phyloP scores from a whole-genome alignment of 73 alveolate genomes.

The Symbiodinium natans region DNA sequence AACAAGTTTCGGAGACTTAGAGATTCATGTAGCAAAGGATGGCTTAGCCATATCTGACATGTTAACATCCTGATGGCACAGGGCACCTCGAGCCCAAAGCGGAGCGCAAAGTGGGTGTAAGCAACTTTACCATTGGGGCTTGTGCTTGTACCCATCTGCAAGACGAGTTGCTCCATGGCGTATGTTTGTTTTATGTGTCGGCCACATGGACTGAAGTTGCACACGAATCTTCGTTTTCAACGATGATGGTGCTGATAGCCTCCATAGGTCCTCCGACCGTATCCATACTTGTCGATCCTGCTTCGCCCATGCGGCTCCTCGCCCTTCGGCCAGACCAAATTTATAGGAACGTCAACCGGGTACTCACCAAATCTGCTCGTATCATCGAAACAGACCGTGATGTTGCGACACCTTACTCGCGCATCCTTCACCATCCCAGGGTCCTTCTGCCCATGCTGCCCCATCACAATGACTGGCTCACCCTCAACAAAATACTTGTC shows the following conservation, averaged over 20 bases:
- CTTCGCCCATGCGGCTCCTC: constrained; percentile 3
- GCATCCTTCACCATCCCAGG: constrained; percentile 48
- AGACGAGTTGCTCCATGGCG: too few relatives aligned
- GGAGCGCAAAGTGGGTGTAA: too few relatives aligned
- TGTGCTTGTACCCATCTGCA: too few relatives aligned
- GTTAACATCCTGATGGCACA: too few relatives aligned
- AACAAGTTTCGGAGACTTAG: too few relatives aligned
- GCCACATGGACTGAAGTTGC: too few relatives aligned
- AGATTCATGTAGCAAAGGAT: too few relatives aligned
- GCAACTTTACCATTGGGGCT: too few relatives aligned
- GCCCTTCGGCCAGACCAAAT: constrained; percentile 46
- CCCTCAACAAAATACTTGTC: constrained; percentile 81
- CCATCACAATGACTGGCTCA: constrained; percentile 32
- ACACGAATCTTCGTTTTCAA: background rate
- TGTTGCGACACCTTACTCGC: background rate
- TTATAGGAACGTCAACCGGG: constrained; percentile 42
- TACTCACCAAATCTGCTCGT: constrained; percentile 17
- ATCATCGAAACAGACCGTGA: constrained; percentile 22
- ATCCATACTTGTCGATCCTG: background rate
- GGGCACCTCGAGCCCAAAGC: too few relatives aligned
- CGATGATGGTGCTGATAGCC: background rate
- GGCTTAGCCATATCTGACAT: too few relatives aligned
- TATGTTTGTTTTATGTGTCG: too few relatives aligned
- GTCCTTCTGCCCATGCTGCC: background rate
- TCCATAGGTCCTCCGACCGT: background rate